These are phyloP conservation scores for Diutina mesorugosa DNA, from an alignment of 1,139 yeast species.

Conservation along the genomic window DNA sequence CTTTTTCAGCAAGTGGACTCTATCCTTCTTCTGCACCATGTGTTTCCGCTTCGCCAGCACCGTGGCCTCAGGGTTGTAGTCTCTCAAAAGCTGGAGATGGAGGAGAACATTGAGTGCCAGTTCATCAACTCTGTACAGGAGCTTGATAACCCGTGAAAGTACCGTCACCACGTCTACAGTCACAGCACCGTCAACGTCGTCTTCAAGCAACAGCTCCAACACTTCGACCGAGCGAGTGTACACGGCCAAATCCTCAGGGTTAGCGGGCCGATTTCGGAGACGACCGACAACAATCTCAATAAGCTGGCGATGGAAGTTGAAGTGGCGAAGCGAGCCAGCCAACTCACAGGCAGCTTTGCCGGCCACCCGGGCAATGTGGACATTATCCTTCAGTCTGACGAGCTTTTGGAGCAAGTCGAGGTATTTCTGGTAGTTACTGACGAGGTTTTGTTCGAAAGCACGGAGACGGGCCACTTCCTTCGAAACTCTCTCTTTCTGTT, in stretches of 20 bases:
- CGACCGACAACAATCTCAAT: slow-evolving; percentile 55
- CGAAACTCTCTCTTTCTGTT: slow-evolving; percentile 69
- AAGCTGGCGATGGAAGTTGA: slow-evolving; percentile 69
- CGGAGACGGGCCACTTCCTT: slow-evolving; percentile 70
- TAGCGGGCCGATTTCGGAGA: slow-evolving; percentile 41
- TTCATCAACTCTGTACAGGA: slow-evolving; percentile 72
- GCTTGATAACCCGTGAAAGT: slow-evolving; percentile 56
- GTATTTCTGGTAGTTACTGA: slow-evolving; percentile 58
- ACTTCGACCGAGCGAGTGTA: slow-evolving; percentile 53
- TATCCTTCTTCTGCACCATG: slow-evolving; percentile 67
- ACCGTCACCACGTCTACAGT: slow-evolving; percentile 62
- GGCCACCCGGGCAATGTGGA: slow-evolving; percentile 42
- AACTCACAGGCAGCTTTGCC: slow-evolving; percentile 74
- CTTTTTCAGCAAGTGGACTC: slow-evolving; percentile 80
- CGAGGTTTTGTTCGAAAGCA: slow-evolving; percentile 66
- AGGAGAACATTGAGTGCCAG: slow-evolving; percentile 64
- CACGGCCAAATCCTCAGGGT: slow-evolving; percentile 29
- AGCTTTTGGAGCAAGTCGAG: slow-evolving; percentile 38
- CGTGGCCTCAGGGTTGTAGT: slow-evolving; percentile 56
- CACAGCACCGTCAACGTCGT: slow-evolving; percentile 69
- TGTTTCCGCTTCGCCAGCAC: neutral
- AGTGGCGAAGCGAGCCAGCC: slow-evolving; percentile 49
- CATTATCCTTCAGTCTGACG: slow-evolving; percentile 25
- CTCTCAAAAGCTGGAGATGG: slow-evolving; percentile 63
- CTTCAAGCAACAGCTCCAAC: slow-evolving; percentile 49